Base-by-base conservation (phyloP, 2,329 filamentous ascomycete genomes). In the Colletotrichum tropicale region DNA sequence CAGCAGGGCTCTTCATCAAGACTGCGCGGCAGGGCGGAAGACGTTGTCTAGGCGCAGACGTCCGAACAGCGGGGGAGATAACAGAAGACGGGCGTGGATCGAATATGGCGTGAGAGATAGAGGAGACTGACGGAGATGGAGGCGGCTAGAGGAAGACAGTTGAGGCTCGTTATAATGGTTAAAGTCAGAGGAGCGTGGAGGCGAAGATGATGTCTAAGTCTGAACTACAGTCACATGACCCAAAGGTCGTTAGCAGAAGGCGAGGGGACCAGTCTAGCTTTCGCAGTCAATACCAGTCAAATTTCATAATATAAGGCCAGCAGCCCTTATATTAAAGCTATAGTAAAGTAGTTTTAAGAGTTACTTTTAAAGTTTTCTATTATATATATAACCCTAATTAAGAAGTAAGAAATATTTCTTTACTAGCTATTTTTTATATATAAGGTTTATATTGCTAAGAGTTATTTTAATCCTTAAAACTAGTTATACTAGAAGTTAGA, bases 391-490 rank as follows among this genome's bases (percentile, higher is more conserved):
- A 2, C 15, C 2, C 32, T 34, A 34, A 34, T 34, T 34, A 34
- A 34, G 15, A 34, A 34, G 12, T 3, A 2, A 34, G 32, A 34
- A 34, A 6, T 34, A 13, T 5, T 34, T 24, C 4, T 4, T 24
- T 3, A 24, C 3, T 24, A 24, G 24, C 0, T 38, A 38, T 15
- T 36, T 36, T 36, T 15, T 7, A 15, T 36, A 36, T 15, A 1
- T 15, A 13, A 36, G 34, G 34, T 36, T 4, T 36, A 36, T 36
- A 36, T 36, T 36, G 15, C 7, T 15, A 6, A 36, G 8, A 1
- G 34, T 15, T 36, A 36, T 36, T 7, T 4, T 36, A 36, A 0
- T 6, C 6, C 1, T 1, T 36, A 36, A 4, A 3, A 6, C 4
- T 36, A 36, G 13, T 13, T 36, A 36, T 36, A 36, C 1, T 36